phyloP scores from a whole-genome alignment of 768 basidiomycete species.

The Coprinellus aureogranulatus region DNA sequence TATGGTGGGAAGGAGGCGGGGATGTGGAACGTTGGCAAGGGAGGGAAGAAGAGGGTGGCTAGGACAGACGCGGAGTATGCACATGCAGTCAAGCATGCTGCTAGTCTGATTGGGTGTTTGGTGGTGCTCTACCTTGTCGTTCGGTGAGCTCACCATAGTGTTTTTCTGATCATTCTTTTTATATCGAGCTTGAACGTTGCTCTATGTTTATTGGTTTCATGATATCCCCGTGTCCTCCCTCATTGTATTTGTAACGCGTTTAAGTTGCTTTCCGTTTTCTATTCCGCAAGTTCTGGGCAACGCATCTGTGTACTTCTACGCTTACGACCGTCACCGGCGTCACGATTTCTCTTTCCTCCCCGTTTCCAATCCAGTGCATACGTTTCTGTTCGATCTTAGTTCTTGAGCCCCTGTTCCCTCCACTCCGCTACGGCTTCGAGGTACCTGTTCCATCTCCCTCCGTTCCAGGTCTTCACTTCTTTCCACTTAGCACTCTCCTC shows the following conservation, averaged over 20 bases:
- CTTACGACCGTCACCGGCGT: neutral
- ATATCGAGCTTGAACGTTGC: too few relatives aligned
- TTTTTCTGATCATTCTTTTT: too few relatives aligned
- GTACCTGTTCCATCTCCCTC: conserved; percentile 16
- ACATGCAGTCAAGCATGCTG: neutral
- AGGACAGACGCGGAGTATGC: neutral
- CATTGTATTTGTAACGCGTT: neutral
- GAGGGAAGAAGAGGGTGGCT: neutral
- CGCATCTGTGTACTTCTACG: neutral
- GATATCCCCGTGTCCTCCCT: neutral
- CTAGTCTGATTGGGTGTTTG: neutral
- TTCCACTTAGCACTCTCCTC: conserved; percentile 20
- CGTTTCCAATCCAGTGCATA: neutral
- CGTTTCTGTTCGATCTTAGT: neutral
- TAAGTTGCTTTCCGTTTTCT: neutral
- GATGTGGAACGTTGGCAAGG: neutral
- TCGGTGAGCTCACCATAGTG: neutral
- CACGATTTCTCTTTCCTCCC: neutral
- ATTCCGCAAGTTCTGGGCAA: neutral
- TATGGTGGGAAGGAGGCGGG: neutral
- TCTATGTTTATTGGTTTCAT: too few relatives aligned
- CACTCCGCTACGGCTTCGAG: conserved; percentile 1
- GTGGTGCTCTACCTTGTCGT: conserved; percentile 1
- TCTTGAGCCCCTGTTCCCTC: too few relatives aligned
- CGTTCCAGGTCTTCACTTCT: conserved; percentile 16